These are phyloP conservation scores for Grigorovia humatica DNA, from an alignment of 805 yeast genomes.

Conservation along the genomic window DNA sequence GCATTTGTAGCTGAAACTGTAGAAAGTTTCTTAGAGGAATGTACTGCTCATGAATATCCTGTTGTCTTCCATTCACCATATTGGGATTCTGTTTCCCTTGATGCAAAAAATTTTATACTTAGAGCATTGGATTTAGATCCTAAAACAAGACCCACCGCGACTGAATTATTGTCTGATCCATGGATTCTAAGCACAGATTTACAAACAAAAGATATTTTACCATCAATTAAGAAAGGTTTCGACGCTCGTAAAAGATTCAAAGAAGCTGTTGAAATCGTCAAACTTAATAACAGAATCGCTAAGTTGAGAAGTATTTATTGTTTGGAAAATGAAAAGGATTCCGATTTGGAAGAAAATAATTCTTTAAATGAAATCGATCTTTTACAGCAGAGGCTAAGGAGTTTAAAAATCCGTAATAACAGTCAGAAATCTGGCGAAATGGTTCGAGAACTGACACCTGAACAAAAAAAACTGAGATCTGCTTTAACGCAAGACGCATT, in stretches of 20 bases:
- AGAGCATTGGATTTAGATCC: conserved; percentile 63
- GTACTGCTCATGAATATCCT: conserved; percentile 52
- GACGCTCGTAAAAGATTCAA: conserved; percentile 75
- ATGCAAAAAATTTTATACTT: conserved; percentile 70
- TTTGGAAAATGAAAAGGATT: conserved; percentile 34
- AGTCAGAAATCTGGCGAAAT: background rate
- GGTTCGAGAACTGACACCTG: conserved; percentile 2
- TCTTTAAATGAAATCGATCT: conserved; percentile 4
- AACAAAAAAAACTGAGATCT: conserved; percentile 24
- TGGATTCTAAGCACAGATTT: conserved; percentile 57
- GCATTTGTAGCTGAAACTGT: conserved; percentile 83
- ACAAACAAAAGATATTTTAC: conserved; percentile 55
- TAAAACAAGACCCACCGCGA: conserved; percentile 55
- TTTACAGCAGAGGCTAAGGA: background rate
- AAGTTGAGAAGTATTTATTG: conserved; percentile 50
- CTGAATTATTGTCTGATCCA: conserved; percentile 52
- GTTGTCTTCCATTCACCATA: conserved; percentile 77
- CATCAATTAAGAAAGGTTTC: conserved; percentile 69
- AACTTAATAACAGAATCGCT: conserved; percentile 65
- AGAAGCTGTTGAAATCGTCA: conserved; percentile 76
- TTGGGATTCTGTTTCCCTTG: conserved; percentile 73
- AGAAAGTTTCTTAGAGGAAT: conserved; percentile 72
- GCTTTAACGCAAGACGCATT: conserved; percentile 42
- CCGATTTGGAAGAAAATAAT: conserved; percentile 21
- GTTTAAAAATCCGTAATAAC: background rate